Conservation (phyloP, 1,139 yeast species). For the Candida tunisiensis region DNA sequence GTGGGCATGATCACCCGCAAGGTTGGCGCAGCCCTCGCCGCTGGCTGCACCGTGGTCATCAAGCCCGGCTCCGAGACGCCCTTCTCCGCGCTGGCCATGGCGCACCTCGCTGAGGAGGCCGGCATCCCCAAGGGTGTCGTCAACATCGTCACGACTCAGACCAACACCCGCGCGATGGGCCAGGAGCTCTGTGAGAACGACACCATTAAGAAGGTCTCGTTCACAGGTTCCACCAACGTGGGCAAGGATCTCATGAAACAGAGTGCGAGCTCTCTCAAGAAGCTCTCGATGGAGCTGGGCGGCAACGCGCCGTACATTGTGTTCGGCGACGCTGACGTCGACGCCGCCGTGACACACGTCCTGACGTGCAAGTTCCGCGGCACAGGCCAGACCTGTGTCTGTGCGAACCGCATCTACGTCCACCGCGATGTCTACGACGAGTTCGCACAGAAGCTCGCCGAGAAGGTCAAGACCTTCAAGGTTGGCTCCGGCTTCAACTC, state of each 20-base stretch:
- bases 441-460: slow-evolving; percentile 34
- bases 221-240: slow-evolving; percentile 80
- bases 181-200: slow-evolving; percentile 52
- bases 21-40: slow-evolving; percentile 81
- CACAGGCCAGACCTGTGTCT: slow-evolving; percentile 70
- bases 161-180: slow-evolving; percentile 40
- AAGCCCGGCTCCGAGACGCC: slow-evolving; percentile 93
- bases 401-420: slow-evolving; percentile 61
- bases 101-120: slow-evolving; percentile 52
- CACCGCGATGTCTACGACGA: slow-evolving; percentile 46
- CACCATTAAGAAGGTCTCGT: slow-evolving; percentile 56
- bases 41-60: slow-evolving; percentile 80
- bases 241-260: slow-evolving; percentile 72
- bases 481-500: slow-evolving; percentile 63
- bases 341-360: slow-evolving; percentile 60
- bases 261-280: slow-evolving; percentile 62
- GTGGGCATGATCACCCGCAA: slow-evolving; percentile 88
- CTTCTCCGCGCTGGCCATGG: slow-evolving; percentile 68
- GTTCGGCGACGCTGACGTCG: slow-evolving; percentile 69
- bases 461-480: slow-evolving; percentile 32
- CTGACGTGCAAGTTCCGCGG: slow-evolving; percentile 55
- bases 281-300: slow-evolving; percentile 75
- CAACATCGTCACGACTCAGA: slow-evolving; percentile 47
- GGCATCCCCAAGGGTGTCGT: slow-evolving; percentile 80
- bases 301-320: slow-evolving; percentile 91